Evolutionary conservation across 148 eudicot genomes (phyloP), one percentile per base, ranked within the genome.

Genomic region (Pouteria glomerata): DNA sequence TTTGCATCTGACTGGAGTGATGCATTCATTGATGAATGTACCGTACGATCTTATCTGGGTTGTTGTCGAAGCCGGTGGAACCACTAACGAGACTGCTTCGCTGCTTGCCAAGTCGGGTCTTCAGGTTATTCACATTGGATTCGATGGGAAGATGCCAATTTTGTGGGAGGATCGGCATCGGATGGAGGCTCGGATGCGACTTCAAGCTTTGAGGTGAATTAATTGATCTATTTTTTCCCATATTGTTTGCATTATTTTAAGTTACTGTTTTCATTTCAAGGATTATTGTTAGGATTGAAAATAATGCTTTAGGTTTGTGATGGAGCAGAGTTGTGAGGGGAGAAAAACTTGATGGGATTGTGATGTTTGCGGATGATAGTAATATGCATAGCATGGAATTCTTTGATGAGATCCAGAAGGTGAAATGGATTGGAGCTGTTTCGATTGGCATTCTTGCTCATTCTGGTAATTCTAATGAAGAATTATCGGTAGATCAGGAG

Each of bases 361-460:
- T 95, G 81, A 80, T 87, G 81, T 95, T 95, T 85, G 97, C 90
- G 21, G 99, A 95, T 79, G 99, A 95, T 82, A 95, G 97, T 84
- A 95, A 95, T 82, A 89, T 95, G 97, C 97, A 91, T 66, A 86
- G 92, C 77, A 65, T 91, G 85, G 97, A 95, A 73, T 80, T 95
- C 39, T 95, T 95, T 78, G 99, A 95, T 72, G 99, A 95, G 90
- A 83, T 87, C 14, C 99, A 95, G 50, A 95, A 78, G 50, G 91
- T 95, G 80, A 82, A 88, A 52, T 85, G 88, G 80, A 68, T 91
- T 33, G 97, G 97, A 63, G 97, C 94, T 42, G 77, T 95, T 75
- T 89, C 99, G 0, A 85, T 95, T 69, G 99, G 99, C 33, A 91
- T 95, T 82, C 93, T 95, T 74, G 84, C 85, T 59, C 97, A 89